Conservation (phyloP, 2,329 filamentous ascomycete species). For the Colletotrichum sp. region DNA sequence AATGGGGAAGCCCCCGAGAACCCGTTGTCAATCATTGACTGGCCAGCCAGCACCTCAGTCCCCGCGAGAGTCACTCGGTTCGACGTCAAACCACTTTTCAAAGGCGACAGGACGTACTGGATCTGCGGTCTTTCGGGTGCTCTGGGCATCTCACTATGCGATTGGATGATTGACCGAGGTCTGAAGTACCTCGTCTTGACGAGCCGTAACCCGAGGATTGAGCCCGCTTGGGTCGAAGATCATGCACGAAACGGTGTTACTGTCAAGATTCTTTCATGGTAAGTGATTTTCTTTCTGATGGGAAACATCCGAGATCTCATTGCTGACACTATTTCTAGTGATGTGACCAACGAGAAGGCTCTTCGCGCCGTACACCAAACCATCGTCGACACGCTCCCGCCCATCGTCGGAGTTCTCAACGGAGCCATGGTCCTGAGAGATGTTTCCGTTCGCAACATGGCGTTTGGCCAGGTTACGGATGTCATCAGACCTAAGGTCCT, state of each 20-base stretch:
- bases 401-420: not conserved
- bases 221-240: constrained; percentile 14
- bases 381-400: not conserved
- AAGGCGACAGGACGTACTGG: constrained; percentile 31
- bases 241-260: constrained; percentile 29
- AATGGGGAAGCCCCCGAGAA: not conserved
- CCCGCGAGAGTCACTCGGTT: not conserved
- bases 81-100: not conserved
- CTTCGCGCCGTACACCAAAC: not conserved
- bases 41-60: not conserved
- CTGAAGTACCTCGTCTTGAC: constrained; percentile 37
- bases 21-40: not conserved
- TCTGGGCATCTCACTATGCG: constrained; percentile 35
- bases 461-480: constrained; percentile 28
- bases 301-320: not conserved
- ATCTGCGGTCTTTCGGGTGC: constrained; percentile 33
- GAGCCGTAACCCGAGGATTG: constrained; percentile 35
- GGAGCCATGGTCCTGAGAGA: constrained; percentile 20
- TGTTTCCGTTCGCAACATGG: constrained; percentile 29
- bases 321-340: not conserved
- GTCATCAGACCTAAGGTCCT: constrained; percentile 31
- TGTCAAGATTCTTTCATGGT: constrained; percentile 28
- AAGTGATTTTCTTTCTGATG: not conserved
- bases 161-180: constrained; percentile 39
- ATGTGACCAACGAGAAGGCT: not conserved